Percentiles rank a stretch among this genome's conserved stretches.
Conservation (phyloP, 202 grass and related monocot species). For the Schoenoplectus tabernaemontani region DNA sequence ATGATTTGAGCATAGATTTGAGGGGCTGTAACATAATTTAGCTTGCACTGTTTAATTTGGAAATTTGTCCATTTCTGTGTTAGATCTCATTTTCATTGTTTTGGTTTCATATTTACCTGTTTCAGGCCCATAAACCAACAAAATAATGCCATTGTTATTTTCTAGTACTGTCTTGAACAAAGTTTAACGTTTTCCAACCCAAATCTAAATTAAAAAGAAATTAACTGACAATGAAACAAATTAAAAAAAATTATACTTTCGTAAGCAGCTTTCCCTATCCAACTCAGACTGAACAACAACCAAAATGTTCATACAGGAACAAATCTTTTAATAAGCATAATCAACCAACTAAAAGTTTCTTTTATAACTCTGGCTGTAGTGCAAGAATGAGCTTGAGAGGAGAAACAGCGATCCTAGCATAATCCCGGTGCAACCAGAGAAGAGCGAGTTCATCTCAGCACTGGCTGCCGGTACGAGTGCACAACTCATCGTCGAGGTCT, state of each 20-base stretch:
- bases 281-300: not conserved
- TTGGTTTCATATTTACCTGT: not conserved
- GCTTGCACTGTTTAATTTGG: not conserved
- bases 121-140: not conserved
- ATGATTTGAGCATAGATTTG: not conserved
- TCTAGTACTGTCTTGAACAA: not conserved
- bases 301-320: not conserved
- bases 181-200: not conserved
- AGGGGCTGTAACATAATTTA: not conserved
- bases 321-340: not conserved
- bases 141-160: not conserved
- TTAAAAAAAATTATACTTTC: not conserved
- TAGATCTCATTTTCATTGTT: not conserved
- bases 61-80: not conserved
- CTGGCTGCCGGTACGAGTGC: slow-evolving; percentile 34
- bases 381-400: slow-evolving; percentile 16
- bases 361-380: slow-evolving; percentile 1
- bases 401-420: slow-evolving; percentile 10
- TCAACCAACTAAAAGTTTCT: not conserved
- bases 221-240: slow-evolving; percentile 1
- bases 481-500: slow-evolving; percentile 34
- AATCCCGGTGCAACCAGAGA: slow-evolving; percentile 21
- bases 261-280: not conserved
- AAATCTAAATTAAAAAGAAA: not conserved
- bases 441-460: slow-evolving; percentile 36